Evolutionary conservation across 257 asterid species (phyloP).

Genomic region (Solanum gracilifrons): DNA sequence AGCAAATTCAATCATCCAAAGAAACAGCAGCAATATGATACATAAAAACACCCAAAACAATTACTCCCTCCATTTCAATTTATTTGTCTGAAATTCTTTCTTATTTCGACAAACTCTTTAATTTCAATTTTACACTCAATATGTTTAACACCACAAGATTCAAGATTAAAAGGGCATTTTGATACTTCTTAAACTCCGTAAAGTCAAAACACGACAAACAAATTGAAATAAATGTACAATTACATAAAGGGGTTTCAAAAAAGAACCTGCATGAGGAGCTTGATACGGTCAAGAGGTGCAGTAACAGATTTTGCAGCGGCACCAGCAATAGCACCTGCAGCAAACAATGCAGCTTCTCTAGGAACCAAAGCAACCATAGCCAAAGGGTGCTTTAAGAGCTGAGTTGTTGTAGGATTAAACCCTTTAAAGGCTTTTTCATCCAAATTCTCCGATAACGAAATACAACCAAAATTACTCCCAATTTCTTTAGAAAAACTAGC

Average conservation of each 20-base stretch:
- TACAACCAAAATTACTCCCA: slow-evolving; percentile 46
- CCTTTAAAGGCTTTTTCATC: slow-evolving; percentile 29
- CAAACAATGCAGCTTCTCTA: slow-evolving; percentile 66
- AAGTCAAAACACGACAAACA: neutral
- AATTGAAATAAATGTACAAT: neutral
- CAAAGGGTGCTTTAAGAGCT: slow-evolving; percentile 65
- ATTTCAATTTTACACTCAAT: neutral
- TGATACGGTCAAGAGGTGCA: slow-evolving; percentile 92
- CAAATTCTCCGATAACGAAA: slow-evolving; percentile 50
- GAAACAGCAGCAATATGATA: neutral
- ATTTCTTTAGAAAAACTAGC: neutral
- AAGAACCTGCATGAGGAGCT: slow-evolving; percentile 87
- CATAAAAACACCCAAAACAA: neutral
- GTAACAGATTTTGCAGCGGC: slow-evolving; percentile 84
- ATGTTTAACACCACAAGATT: neutral
- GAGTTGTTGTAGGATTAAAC: slow-evolving; percentile 41
- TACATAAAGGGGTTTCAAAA: neutral
- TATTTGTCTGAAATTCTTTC: neutral
- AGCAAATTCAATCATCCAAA: neutral
- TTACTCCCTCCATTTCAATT: neutral
- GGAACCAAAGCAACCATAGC: slow-evolving; percentile 77
- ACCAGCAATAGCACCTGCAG: slow-evolving; percentile 94
- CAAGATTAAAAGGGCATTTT: neutral
- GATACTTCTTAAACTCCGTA: no score
- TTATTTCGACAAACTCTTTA: neutral